Percentiles rank a stretch among this genome's conserved stretches.
Conservation (phyloP, 192 early-diverging fungal species). For the Coemansia sp. region DNA sequence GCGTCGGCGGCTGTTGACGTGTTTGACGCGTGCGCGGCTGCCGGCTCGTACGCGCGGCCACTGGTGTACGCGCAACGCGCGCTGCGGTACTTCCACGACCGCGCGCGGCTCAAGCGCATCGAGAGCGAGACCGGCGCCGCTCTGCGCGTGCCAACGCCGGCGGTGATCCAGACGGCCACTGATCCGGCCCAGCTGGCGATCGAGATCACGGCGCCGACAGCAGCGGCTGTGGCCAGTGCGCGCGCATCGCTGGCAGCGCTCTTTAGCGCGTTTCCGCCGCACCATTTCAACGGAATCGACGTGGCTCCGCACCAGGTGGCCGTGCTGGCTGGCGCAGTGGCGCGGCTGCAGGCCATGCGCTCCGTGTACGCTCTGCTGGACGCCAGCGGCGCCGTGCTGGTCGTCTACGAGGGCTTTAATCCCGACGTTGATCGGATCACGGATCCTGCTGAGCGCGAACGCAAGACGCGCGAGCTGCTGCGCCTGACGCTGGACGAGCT, state of each 20-base stretch:
- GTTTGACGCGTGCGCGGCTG: slow-evolving; percentile 58
- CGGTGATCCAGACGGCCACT: slow-evolving; percentile 25
- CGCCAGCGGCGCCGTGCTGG: slow-evolving; percentile 69
- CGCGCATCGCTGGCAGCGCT: slow-evolving; percentile 55
- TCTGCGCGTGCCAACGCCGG: slow-evolving; percentile 57
- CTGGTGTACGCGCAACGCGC: slow-evolving; percentile 63
- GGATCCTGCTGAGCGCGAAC: slow-evolving; percentile 55
- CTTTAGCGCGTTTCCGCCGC: slow-evolving; percentile 57
- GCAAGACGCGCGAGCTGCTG: slow-evolving; percentile 53
- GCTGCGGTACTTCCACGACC: slow-evolving; percentile 72
- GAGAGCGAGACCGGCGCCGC: slow-evolving; percentile 66
- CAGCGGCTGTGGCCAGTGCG: slow-evolving; percentile 62
- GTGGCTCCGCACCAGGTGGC: slow-evolving; percentile 78
- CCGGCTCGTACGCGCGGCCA: slow-evolving; percentile 55
- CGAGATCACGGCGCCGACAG: slow-evolving; percentile 75
- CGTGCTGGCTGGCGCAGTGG: slow-evolving; percentile 61
- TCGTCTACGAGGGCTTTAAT: slow-evolving; percentile 73
- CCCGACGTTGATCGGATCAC: slow-evolving; percentile 48
- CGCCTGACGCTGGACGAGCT: slow-evolving; percentile 64
- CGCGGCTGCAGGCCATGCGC: slow-evolving; percentile 63
- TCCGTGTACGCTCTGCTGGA: slow-evolving; percentile 73
- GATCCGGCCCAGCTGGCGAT: slow-evolving; percentile 55
- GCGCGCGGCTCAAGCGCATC: slow-evolving; percentile 69
- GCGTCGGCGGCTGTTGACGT: slow-evolving; percentile 69
- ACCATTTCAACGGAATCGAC: slow-evolving; percentile 62